Evolutionary conservation across 225 moss, liverwort and hornwort species (phyloP).

Genomic region (Sphagnum contortum): DNA sequence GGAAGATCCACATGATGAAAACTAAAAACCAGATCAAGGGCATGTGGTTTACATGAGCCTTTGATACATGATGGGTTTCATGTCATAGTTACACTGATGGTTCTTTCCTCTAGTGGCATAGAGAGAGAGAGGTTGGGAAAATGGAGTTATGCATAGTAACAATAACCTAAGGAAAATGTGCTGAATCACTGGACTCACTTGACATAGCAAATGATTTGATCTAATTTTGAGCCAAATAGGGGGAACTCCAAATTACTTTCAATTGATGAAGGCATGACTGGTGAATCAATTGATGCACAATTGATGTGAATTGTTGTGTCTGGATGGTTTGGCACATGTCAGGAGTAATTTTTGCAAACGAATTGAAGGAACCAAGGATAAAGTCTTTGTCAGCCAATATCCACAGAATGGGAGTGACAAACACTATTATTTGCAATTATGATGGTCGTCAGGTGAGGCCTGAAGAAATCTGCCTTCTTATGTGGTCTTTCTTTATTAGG

Average conservation of each 20-base stretch:
- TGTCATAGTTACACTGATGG: constrained; percentile 19
- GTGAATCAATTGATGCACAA: too few species aligned
- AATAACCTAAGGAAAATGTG: too few species aligned
- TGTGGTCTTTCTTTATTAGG: too few species aligned
- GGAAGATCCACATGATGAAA: constrained; percentile 1
- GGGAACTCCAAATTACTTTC: too few species aligned
- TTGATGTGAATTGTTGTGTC: background rate
- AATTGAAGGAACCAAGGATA: constrained; percentile 81
- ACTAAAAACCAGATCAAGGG: constrained; percentile 3
- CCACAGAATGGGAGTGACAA: constrained; percentile 96
- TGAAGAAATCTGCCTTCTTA: too few species aligned
- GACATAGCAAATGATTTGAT: too few species aligned
- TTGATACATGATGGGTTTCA: background rate
- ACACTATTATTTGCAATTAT: constrained; percentile 94
- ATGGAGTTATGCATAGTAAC: too few species aligned
- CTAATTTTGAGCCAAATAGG: too few species aligned
- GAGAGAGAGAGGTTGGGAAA: background rate
- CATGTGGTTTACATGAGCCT: background rate
- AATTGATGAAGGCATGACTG: too few species aligned
- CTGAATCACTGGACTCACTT: too few species aligned
- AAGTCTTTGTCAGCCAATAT: constrained; percentile 88
- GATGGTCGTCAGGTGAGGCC: constrained; percentile 93
- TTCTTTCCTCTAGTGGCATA: background rate
- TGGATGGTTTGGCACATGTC: background rate
- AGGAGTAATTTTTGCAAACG: constrained; percentile 97